Evolutionary conservation across 176 grass and related monocot species (phyloP), one percentile per base, ranked within the genome.

Genomic region (Oryza rufipogon): DNA sequence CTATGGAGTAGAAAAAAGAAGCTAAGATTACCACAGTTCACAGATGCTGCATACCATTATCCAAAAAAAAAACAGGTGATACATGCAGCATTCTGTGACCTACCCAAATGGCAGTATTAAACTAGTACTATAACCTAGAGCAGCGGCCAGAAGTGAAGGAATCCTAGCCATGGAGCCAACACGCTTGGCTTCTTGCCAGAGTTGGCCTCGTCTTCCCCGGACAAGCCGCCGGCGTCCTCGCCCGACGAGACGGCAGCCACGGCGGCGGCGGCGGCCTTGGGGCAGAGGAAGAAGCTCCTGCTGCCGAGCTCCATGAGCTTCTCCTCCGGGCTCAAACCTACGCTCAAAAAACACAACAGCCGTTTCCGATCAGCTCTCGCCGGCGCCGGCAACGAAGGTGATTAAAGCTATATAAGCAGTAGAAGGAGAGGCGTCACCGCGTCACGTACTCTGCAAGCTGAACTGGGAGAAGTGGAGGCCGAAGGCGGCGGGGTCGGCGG

Each of bases 261-360:
- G 9, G 68, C 84, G 36, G 39, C 70, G 30, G 72, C 80, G 39
- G 52, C 74, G 10, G 60, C 39, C 74, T 84, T 94, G 71, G 76
- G 71, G 41, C 91, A 97, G 68, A 97, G 94, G 86, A 97, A 97
- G 87, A 97, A 97, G 83, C 87, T 97, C 51, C 94, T 90, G 61
- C 91, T 91, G 22, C 80, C 94, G 63, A 90, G 81, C 54, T 71
- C 75, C 74, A 94, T 68, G 28, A 94, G 76, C 71, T 92, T 91
- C 76, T 92, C 94, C 32, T 79, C 78, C 2, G 84, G 71, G 77
- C 86, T 72, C 84, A 97, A 84, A 81, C 91, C 94, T 97, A 49
- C 10, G 58, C 5, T 9, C 33, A 64, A 64, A 26, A 39, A 41
- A 41, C 6, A 48, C 73, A 1, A 26, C 72, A 77, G 48, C 67